Evolutionary conservation across 2,329 filamentous ascomycete genomes (phyloP), one percentile per base, ranked within the genome.

Genomic region (Diaporthe vaccinii): DNA sequence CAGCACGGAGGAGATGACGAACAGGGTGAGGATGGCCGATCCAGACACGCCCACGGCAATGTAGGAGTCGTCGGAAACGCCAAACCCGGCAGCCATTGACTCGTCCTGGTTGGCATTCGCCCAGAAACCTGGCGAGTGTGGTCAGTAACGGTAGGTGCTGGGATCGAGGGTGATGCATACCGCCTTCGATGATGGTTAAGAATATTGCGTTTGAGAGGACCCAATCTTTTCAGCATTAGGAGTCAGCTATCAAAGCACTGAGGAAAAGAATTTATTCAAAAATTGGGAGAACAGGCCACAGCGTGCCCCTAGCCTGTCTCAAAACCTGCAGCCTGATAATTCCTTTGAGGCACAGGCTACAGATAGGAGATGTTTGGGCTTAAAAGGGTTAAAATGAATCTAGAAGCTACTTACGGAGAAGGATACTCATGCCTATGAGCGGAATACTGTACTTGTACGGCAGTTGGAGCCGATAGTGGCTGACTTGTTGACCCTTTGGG

Each of bases 181-280:
- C 73, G 25, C 80, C 80, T 44, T 77, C 77, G 20, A 78, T 79
- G 17, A 82, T 75, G 20, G 77, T 77, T 2, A 86, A 75, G 77
- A 84, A 87, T 1, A 88, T 74, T 44, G 79, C 81, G 72, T 85
- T 84, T 0, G 85, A 87, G 8, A 85, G 79, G 3, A 86, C 75
- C 85, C 85, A 87, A 68, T 88, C n/a, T n/a, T n/a, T n/a, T n/a
- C n/a, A n/a, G n/a, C n/a, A n/a, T n/a, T n/a, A n/a, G n/a, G n/a
- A n/a, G n/a, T n/a, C n/a, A n/a, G n/a, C n/a, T n/a, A n/a, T n/a
- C n/a, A n/a, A n/a, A n/a, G n/a, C n/a, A n/a, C n/a, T n/a, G n/a
- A n/a, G n/a, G n/a, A n/a, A n/a, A n/a, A n/a, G n/a, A n/a, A n/a
- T n/a, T n/a, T n/a, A n/a, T n/a, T n/a, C n/a, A n/a, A n/a, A n/a